Evolutionary conservation across 257 asterid genomes (phyloP).

Genomic region (Dorcoceras hygrometricum): DNA sequence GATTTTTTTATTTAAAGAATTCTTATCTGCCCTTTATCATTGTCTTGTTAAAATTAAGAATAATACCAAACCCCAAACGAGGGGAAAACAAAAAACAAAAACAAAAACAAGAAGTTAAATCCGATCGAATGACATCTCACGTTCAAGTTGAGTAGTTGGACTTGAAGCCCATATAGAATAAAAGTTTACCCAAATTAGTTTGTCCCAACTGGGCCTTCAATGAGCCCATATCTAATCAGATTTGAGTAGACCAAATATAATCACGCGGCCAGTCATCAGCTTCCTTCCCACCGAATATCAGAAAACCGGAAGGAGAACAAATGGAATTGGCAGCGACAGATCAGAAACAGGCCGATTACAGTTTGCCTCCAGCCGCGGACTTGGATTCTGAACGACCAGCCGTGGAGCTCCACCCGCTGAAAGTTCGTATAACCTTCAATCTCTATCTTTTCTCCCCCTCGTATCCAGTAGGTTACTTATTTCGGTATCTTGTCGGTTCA

Average conservation of each 20-base stretch:
- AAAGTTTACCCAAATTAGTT: too few species aligned
- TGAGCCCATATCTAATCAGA: neutral
- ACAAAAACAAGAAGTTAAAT: too few species aligned
- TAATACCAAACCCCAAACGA: too few species aligned
- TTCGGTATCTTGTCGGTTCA: neutral
- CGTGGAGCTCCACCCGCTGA: conserved; percentile 88
- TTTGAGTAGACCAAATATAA: neutral
- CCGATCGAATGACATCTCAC: too few species aligned
- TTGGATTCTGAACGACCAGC: conserved; percentile 64
- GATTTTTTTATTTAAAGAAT: too few species aligned
- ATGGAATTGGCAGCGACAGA: conserved; percentile 55
- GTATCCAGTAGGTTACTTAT: neutral
- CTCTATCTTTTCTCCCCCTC: neutral
- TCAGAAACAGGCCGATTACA: conserved; percentile 41
- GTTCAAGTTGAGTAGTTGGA: too few species aligned
- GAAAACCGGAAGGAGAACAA: neutral
- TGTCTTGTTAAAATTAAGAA: too few species aligned
- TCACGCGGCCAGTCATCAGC: too few species aligned
- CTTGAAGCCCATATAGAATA: too few species aligned
- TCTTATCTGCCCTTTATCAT: too few species aligned
- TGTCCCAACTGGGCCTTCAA: neutral
- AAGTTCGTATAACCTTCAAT: conserved; percentile 34
- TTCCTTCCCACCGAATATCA: neutral
- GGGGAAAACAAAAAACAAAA: too few species aligned
- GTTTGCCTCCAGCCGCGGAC: conserved; percentile 28